Percentiles rank a stretch among this genome's conserved stretches.
phyloP scores from a whole-genome alignment of 202 grass and related monocot genomes.

The Elaeis oleifera region DNA sequence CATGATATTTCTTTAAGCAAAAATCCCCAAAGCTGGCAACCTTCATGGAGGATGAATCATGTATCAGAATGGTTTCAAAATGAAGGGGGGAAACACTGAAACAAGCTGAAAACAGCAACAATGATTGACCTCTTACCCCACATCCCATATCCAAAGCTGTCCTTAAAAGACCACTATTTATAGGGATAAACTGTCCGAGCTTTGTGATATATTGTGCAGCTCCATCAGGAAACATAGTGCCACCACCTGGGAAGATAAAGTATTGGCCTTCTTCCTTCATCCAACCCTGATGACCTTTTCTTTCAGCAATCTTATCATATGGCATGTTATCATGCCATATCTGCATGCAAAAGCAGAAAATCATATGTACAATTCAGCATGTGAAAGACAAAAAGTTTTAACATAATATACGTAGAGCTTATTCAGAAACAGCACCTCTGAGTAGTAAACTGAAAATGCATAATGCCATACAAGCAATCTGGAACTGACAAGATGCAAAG shows the following conservation, averaged over 20 bases:
- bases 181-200: conserved; percentile 46
- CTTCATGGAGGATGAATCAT: conserved; percentile 39
- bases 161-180: conserved; percentile 58
- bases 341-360: conserved; percentile 33
- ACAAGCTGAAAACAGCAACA: conserved; percentile 4
- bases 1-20: conserved; percentile 78
- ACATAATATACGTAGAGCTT: too few relatives aligned
- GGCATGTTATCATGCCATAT: conserved; percentile 98
- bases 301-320: conserved; percentile 90
- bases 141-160: conserved; percentile 94
- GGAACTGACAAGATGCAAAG: too few relatives aligned
- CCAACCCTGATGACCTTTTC: conserved; percentile 94
- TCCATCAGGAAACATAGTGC: conserved; percentile 90
- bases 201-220: conserved; percentile 76
- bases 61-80: neutral
- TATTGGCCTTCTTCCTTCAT: conserved; percentile 80
- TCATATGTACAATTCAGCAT: too few relatives aligned
- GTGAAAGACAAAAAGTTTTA: too few relatives aligned
- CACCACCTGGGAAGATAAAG: conserved; percentile 87
- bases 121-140: conserved; percentile 46
- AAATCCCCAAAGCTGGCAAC: conserved; percentile 97
- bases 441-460: too few relatives aligned
- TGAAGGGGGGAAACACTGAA: neutral
- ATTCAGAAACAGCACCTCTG: too few relatives aligned
- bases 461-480: too few relatives aligned